A percentile compares a stretch with the other conserved stretches of the same genome.
Conservation (phyloP, 2,329 filamentous ascomycete genomes). For the Arthrocladium fulminans region DNA sequence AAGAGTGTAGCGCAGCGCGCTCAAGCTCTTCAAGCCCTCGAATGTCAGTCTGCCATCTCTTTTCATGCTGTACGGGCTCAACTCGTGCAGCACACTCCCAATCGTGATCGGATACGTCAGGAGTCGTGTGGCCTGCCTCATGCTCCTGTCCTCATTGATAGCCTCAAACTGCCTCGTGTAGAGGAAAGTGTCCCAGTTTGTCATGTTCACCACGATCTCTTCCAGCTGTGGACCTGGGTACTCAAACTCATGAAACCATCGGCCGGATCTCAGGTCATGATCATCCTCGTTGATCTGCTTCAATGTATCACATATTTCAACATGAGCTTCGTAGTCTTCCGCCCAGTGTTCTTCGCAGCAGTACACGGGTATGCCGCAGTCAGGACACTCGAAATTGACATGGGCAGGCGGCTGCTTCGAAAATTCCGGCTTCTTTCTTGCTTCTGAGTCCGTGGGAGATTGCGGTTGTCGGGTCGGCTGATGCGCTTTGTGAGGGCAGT, state of each 20-base stretch:
- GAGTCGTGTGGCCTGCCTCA: slow-evolving; percentile 87
- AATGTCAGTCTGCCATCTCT: slow-evolving; percentile 65
- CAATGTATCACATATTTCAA: slow-evolving; percentile 85
- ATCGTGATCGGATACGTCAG: slow-evolving; percentile 91
- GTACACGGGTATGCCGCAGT: slow-evolving; percentile 88
- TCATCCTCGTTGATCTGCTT: slow-evolving; percentile 96
- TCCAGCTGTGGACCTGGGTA: slow-evolving; percentile 86
- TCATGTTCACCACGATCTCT: slow-evolving; percentile 91
- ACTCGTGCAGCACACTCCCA: slow-evolving; percentile 81
- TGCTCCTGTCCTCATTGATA: slow-evolving; percentile 78
- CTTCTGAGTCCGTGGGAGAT: slow-evolving; percentile 56
- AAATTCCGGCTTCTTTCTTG: slow-evolving; percentile 45
- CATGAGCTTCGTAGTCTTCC: slow-evolving; percentile 85
- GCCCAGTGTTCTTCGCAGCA: slow-evolving; percentile 94
- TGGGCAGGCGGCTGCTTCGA: slow-evolving; percentile 56
- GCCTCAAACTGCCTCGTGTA: slow-evolving; percentile 78
- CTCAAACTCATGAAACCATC: slow-evolving; percentile 87
- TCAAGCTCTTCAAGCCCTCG: slow-evolving; percentile 89
- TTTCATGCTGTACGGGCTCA: slow-evolving; percentile 83
- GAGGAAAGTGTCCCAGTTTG: slow-evolving; percentile 94
- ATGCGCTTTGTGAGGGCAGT: slow-evolving; percentile 86
- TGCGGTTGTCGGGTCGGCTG: slow-evolving; percentile 61
- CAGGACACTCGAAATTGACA: slow-evolving; percentile 88
- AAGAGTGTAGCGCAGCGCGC: slow-evolving; percentile 83
- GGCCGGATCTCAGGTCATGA: slow-evolving; percentile 81